A percentile compares a stretch with the other conserved stretches of the same genome.
phyloP scores from a whole-genome alignment of 2,329 filamentous ascomycete genomes.

The Basipetospora chlamydospora region DNA sequence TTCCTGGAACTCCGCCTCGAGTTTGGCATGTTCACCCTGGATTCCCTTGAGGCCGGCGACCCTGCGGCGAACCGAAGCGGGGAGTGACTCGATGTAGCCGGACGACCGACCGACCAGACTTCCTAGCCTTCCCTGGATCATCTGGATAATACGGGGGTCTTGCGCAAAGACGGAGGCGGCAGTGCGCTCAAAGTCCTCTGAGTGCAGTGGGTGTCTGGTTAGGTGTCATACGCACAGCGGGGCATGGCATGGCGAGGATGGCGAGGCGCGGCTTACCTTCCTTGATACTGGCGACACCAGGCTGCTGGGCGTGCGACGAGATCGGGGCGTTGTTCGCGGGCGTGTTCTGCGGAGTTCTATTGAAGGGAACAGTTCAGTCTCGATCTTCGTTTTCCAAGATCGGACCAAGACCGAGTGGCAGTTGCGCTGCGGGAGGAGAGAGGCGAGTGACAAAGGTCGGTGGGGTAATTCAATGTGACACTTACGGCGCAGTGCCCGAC shows the following conservation, averaged over 20 bases:
- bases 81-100: slow-evolving; percentile 94
- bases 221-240: too few relatives aligned
- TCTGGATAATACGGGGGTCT: slow-evolving; percentile 85
- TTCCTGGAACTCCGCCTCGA: slow-evolving; percentile 97
- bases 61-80: slow-evolving; percentile 74
- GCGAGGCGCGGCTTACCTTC: slow-evolving; percentile 55
- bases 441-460: neutral
- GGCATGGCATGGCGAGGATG: neutral
- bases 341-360: slow-evolving; percentile 94
- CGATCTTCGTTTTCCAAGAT: too few relatives aligned
- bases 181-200: slow-evolving; percentile 82
- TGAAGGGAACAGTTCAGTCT: neutral
- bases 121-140: slow-evolving; percentile 95
- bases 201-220: slow-evolving; percentile 9
- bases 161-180: slow-evolving; percentile 89
- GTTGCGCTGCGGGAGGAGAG: neutral
- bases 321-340: slow-evolving; percentile 92
- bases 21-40: slow-evolving; percentile 96
- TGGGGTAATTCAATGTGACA: slow-evolving; percentile 11
- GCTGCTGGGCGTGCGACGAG: slow-evolving; percentile 92
- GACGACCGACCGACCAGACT: slow-evolving; percentile 88
- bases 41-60: slow-evolving; percentile 94
- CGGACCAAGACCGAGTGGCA: neutral
- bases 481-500: slow-evolving; percentile 42
- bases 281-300: slow-evolving; percentile 85